Evolutionary conservation across 805 yeast species (phyloP), one percentile per base, ranked within the genome.

Genomic region (Candida nanaspora): DNA sequence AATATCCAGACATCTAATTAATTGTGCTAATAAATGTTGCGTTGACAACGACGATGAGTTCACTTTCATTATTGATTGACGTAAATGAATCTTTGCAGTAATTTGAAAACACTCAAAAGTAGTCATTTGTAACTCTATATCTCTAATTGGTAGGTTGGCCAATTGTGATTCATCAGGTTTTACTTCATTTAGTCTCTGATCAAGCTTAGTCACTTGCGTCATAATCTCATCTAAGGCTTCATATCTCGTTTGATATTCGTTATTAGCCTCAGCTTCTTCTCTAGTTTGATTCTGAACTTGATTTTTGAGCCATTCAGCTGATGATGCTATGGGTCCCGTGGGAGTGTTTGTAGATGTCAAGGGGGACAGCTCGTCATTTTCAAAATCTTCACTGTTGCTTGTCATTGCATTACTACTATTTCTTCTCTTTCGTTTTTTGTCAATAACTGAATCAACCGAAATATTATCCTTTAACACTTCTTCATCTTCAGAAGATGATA

Each of bases 101-200:
- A 82, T 54, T 57, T 82, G 86, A 56, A 81, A 80, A 11, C 79
- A 71, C 49, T 82, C 88, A 56, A 85, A 86, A 28, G 83, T 57
- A 1, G 86, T 78, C 38, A 83, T 61, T 52, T 85, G 93, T 41
- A 75, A 62, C 50, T 79, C 82, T 22, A 80, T 59, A 37, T 83
- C 87, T 21, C 66, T 64, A 0, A 65, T 54, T 5, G 64, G 50
- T 22, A 58, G 44, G 16, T 47, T 40, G 6, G 56, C 49, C 32
- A 81, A 53, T 40, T 77, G 78, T 16, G 57, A 53, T 8, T 69
- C 63, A 35, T 74, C 73, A 0, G 89, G 89, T 41, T 66, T 66
- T 8, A 76, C 70, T 2, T 51, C 43, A 40, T 74, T 72, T 32
- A 81, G 72, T 46, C 63, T 68, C 9, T 45, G 45, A 46, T 80